These are phyloP conservation scores for Paramecium biaurelia DNA, from an alignment of 73 alveolate genomes.

Conservation along the genomic window DNA sequence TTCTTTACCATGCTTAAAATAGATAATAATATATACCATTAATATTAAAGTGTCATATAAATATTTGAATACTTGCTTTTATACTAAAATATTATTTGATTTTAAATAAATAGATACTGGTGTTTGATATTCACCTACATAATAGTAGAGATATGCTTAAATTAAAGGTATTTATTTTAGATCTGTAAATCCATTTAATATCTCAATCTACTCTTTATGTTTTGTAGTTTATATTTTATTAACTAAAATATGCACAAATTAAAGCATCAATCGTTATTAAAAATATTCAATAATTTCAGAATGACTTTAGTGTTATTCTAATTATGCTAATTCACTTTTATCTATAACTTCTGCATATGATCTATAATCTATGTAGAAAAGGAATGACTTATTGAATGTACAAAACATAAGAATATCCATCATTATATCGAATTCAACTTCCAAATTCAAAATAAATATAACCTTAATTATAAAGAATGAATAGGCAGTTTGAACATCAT, in stretches of 20 bases:
- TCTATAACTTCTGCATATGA: conserved; percentile 52
- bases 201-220: not conserved
- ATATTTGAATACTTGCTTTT: conserved; percentile 15
- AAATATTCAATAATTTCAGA: conserved; percentile 29
- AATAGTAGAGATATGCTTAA: not conserved
- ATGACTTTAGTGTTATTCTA: conserved; percentile 26
- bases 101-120: not conserved
- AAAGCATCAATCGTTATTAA: not conserved
- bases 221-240: not conserved
- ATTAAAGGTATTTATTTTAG: not conserved
- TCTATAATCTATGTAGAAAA: conserved; percentile 8
- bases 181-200: not conserved
- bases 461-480: not conserved
- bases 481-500: not conserved
- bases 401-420: conserved; percentile 5
- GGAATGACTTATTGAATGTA: not conserved
- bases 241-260: not conserved
- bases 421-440: conserved; percentile 32
- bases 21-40: not conserved
- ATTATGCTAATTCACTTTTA: not conserved
- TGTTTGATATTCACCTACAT: not conserved
- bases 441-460: not conserved
- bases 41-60: not conserved
- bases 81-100: not conserved
- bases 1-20: not conserved